These are phyloP conservation scores for Glonium stellatum DNA, from an alignment of 495 filamentous ascomycete genomes.

Conservation along the genomic window DNA sequence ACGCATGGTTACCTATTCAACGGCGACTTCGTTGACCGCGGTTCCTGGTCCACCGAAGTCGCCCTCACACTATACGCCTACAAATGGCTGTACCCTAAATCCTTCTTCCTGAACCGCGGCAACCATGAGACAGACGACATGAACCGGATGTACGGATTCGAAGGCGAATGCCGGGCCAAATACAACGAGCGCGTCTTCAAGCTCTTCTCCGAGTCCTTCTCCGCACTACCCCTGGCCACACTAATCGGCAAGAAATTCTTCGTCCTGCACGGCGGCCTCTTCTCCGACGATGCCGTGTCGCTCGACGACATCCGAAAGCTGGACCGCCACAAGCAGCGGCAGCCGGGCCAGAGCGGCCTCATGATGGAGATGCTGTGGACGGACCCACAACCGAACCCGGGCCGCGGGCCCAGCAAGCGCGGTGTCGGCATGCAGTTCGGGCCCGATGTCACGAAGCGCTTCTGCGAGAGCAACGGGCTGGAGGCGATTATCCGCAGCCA, in stretches of 20 bases:
- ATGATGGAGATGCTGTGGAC: slow-evolving; percentile 99
- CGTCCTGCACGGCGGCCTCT: slow-evolving; percentile 90
- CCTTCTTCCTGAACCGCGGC: slow-evolving; percentile 93
- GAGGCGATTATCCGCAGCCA: slow-evolving; percentile 94
- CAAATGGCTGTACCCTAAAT: slow-evolving; percentile 85
- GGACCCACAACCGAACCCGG: slow-evolving; percentile 79
- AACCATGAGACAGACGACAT: slow-evolving; percentile 99
- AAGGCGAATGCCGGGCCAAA: slow-evolving; percentile 96
- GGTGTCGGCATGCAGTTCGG: slow-evolving; percentile 96
- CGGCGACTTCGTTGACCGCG: slow-evolving; percentile 96
- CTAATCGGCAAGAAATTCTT: slow-evolving; percentile 88
- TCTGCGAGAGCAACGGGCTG: slow-evolving; percentile 92
- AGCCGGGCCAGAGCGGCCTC: slow-evolving; percentile 89
- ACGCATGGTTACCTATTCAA: slow-evolving; percentile 96
- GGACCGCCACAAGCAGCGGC: slow-evolving; percentile 82
- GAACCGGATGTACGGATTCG: slow-evolving; percentile 98
- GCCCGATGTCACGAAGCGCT: slow-evolving; percentile 91
- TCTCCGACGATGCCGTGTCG: slow-evolving; percentile 91
- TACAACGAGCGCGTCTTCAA: slow-evolving; percentile 96
- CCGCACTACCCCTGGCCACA: slow-evolving; percentile 85
- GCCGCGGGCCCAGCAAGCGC: slow-evolving; percentile 89
- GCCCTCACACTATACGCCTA: slow-evolving; percentile 89
- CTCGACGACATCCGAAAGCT: slow-evolving; percentile 91
- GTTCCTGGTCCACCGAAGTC: slow-evolving; percentile 95
- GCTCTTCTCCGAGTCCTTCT: slow-evolving; percentile 97